Evolutionary conservation across 352 stramenopile species (phyloP).

Genomic region (Elongisporangium senticosum): DNA sequence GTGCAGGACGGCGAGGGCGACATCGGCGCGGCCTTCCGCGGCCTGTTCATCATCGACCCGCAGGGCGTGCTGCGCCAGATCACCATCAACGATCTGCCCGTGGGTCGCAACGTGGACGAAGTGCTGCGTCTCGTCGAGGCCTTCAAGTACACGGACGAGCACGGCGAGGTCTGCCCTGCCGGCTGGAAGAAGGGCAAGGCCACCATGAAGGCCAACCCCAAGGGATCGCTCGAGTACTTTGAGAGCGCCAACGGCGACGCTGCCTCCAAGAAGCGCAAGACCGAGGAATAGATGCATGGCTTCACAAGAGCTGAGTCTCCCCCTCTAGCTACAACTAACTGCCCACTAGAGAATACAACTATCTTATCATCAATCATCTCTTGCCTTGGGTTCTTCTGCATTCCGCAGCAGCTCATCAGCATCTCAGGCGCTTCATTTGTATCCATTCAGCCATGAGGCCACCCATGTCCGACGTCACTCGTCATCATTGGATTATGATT

Average conservation of each 20-base stretch:
- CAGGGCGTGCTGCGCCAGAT: conserved; percentile 79
- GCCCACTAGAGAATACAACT: too few species aligned
- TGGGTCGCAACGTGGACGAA: conserved; percentile 89
- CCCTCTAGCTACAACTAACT: too few species aligned
- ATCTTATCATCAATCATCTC: too few species aligned
- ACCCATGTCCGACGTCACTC: too few species aligned
- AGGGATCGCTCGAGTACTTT: conserved; percentile 77
- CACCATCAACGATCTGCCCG: conserved; percentile 86
- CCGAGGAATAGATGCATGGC: conserved; percentile 1
- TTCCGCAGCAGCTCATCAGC: too few species aligned
- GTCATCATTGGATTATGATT: neutral
- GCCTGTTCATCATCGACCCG: conserved; percentile 89
- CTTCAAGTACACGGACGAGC: conserved; percentile 89
- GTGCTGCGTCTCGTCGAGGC: conserved; percentile 88
- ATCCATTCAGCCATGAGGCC: too few species aligned
- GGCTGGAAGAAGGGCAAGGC: conserved; percentile 89
- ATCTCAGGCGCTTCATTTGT: too few species aligned
- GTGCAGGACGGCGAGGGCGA: conserved; percentile 52
- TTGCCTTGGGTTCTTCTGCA: too few species aligned
- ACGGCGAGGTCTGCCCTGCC: conserved; percentile 89
- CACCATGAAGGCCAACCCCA: conserved; percentile 81
- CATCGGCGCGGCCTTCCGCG: conserved; percentile 75
- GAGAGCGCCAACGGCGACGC: conserved; percentile 15
- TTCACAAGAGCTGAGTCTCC: too few species aligned
- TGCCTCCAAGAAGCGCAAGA: conserved; percentile 3